These are phyloP conservation scores for Flaveria sonorensis DNA, from an alignment of 129 eudicot genomes.

Conservation along the genomic window DNA sequence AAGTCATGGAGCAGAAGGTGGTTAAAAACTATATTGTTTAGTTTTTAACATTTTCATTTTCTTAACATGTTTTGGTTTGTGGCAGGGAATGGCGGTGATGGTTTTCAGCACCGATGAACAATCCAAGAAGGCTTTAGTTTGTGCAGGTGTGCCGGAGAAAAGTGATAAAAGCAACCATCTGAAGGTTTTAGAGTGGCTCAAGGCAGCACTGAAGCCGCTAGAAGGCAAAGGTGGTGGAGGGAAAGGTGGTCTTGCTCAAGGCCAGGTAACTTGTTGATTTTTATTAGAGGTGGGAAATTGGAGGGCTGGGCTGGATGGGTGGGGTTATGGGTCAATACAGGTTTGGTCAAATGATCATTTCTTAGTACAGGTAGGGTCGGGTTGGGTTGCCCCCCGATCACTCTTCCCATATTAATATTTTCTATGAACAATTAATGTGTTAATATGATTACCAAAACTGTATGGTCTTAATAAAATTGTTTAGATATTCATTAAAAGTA, in stretches of 20 bases:
- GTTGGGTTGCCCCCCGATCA: background rate
- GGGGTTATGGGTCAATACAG: background rate
- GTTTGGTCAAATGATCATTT: background rate
- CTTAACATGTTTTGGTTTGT: conserved; percentile 11
- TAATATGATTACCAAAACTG: background rate
- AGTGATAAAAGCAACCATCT: conserved; percentile 58
- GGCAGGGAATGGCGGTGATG: conserved; percentile 80
- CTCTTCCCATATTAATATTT: background rate
- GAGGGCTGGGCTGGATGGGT: background rate
- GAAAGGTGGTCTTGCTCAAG: conserved; percentile 85
- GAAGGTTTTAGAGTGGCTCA: conserved; percentile 78
- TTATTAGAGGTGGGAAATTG: background rate
- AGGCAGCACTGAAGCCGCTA: conserved; percentile 61
- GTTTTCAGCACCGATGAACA: conserved; percentile 77
- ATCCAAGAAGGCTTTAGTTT: conserved; percentile 72
- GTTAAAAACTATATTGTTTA: background rate
- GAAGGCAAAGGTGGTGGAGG: conserved; percentile 92
- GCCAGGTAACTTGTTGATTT: conserved; percentile 59
- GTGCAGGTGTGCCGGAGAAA: conserved; percentile 94
- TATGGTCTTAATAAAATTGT: background rate
- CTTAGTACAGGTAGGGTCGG: background rate
- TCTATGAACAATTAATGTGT: background rate
- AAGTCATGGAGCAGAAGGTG: conserved; percentile 90
- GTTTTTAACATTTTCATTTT: background rate
- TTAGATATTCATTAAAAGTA: background rate